Evolutionary conservation across 192 early-diverging fungal species (phyloP), one percentile per base, ranked within the genome.

Genomic region (Piromyces finnis): DNA sequence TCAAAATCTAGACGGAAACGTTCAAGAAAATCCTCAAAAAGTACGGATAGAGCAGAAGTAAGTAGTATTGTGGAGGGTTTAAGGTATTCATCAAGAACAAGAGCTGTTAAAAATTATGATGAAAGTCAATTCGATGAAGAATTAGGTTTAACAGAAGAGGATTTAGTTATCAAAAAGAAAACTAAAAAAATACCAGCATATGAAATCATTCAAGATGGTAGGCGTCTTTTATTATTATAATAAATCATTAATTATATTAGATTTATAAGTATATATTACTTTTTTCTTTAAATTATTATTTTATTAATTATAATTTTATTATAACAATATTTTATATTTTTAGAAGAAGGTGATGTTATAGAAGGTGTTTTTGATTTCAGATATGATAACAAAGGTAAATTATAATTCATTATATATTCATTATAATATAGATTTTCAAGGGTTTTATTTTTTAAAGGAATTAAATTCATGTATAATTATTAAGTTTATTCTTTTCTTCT

Each of bases 221-320:
- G 22, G 41, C 17, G 22, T 78, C 3, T 29, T 28, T 29, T 78
- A 29, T 29, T 78, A 29, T 29, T 28, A 29, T 78, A 78, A 78
- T 37, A 83, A 81, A 82, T 37, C 84, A 86, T 59, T 77, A 78
- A 82, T 92, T 92, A 79, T 30, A 82, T 30, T 81, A 68, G 5
- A n/a, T 28, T 79, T 79, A 7, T 28, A 32, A 32, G 30, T 32
- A 32, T 32, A 32, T 32, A 32, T 9, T 32, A 32, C 9, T 32
- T 2, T 51, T 80, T 15, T 59, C 78, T 37, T n/a, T n/a, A n/a
- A n/a, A n/a, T n/a, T n/a, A n/a, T n/a, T n/a, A n/a, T n/a, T n/a
- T n/a, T n/a, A n/a, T n/a, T n/a, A n/a, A n/a, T n/a, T n/a, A n/a
- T n/a, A n/a, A n/a, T n/a, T 30, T 35, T 80, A 27, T 80, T 86